Evolutionary conservation across 2,329 filamentous ascomycete species (phyloP).

Genomic region (Coleophoma crateriformis): DNA sequence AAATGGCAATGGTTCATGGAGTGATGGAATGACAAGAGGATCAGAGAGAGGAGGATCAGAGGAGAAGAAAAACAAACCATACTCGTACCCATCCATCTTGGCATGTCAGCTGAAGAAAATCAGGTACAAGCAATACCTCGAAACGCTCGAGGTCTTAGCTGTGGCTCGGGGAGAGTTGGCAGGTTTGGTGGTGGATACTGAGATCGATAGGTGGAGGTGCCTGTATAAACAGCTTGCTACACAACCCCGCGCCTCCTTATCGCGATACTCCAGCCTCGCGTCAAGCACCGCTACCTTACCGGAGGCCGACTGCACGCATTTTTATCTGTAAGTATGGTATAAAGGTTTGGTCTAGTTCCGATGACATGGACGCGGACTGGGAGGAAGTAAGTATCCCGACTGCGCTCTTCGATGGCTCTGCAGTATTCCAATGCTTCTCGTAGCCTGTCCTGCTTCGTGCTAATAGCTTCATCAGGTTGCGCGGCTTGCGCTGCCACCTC

Average conservation of each 20-base stretch:
- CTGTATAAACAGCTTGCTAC: neutral
- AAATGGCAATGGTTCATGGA: too few species aligned
- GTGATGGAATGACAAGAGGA: too few species aligned
- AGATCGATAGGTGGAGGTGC: neutral
- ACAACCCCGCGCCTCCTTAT: too few species aligned
- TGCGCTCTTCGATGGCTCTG: slow-evolving; percentile 1
- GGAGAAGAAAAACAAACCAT: too few species aligned
- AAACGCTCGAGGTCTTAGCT: too few species aligned
- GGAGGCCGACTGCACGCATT: neutral
- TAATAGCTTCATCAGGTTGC: slow-evolving; percentile 53
- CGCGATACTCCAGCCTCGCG: neutral
- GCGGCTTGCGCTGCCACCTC: slow-evolving; percentile 75
- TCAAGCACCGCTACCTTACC: neutral
- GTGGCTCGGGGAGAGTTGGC: too few species aligned
- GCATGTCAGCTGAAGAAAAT: too few species aligned
- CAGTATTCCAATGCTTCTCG: neutral
- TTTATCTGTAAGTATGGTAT: slow-evolving; percentile 14
- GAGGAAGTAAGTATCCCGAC: slow-evolving; percentile 48
- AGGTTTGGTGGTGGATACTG: too few species aligned
- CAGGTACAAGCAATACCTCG: too few species aligned
- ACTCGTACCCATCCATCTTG: too few species aligned
- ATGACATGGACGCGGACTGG: slow-evolving; percentile 60
- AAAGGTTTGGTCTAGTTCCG: slow-evolving; percentile 5
- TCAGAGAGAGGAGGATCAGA: too few species aligned
- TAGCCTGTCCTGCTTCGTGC: slow-evolving; percentile 6